A percentile compares a stretch with the other conserved stretches of the same genome.
Conservation (phyloP, 2,329 filamentous ascomycete genomes). For the Leptographium galeiforme region DNA sequence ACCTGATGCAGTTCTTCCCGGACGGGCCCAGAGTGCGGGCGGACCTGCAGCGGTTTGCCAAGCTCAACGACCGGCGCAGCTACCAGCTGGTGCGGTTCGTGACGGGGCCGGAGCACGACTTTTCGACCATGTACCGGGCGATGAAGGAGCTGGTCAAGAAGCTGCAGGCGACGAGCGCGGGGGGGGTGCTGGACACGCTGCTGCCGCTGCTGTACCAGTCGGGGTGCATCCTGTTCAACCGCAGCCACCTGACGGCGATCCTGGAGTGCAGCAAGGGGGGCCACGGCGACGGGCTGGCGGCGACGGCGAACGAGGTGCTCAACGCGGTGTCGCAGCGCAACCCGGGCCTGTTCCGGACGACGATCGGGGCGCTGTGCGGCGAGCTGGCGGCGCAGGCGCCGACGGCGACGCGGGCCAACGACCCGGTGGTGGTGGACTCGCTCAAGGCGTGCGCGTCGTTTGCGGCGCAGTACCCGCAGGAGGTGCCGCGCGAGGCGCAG, state of each 20-base stretch:
- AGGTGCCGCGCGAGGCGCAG: slow-evolving; percentile 68
- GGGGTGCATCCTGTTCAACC: slow-evolving; percentile 79
- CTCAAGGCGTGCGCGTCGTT: slow-evolving; percentile 91
- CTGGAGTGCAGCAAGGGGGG: slow-evolving; percentile 79
- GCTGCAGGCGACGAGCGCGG: slow-evolving; percentile 51
- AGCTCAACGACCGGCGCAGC: slow-evolving; percentile 74
- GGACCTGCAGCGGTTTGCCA: slow-evolving; percentile 83
- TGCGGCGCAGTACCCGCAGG: slow-evolving; percentile 69
- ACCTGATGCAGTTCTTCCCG: slow-evolving; percentile 61
- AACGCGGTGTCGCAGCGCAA: slow-evolving; percentile 85
- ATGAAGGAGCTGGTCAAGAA: slow-evolving; percentile 82
- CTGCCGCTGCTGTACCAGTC: slow-evolving; percentile 72
- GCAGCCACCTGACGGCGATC: slow-evolving; percentile 82
- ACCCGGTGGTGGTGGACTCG: slow-evolving; percentile 68
- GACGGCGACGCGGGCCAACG: slow-evolving; percentile 51
- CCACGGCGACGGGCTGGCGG: slow-evolving; percentile 64
- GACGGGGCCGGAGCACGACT: slow-evolving; percentile 76
- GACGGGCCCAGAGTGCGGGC: slow-evolving; percentile 58
- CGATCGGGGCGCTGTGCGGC: slow-evolving; percentile 82
- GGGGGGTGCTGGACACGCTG: slow-evolving; percentile 64
- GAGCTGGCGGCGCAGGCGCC: slow-evolving; percentile 73
- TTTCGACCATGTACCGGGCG: slow-evolving; percentile 77
- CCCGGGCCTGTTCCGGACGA: slow-evolving; percentile 81
- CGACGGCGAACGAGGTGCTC: slow-evolving; percentile 74
- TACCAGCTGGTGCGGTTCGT: slow-evolving; percentile 84